These are phyloP conservation scores for Parsonsia alboflavescens DNA, from an alignment of 257 asterid species.

Conservation along the genomic window DNA sequence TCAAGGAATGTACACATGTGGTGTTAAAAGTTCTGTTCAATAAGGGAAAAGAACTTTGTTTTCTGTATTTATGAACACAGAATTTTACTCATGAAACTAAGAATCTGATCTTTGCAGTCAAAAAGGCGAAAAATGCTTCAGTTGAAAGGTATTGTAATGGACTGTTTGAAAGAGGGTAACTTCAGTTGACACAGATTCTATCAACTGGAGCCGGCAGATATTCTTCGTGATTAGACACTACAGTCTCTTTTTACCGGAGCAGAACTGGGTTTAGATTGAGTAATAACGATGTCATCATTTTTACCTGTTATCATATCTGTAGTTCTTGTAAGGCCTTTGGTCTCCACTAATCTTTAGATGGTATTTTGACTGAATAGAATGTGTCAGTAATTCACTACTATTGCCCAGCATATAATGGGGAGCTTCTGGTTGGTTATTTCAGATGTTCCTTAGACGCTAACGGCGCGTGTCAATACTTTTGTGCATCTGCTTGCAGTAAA, in stretches of 20 bases:
- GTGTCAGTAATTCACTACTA: too few species aligned
- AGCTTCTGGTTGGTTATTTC: too few species aligned
- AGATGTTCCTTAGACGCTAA: too few species aligned
- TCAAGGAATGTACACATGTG: background rate
- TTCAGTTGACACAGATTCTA: slow-evolving; percentile 26
- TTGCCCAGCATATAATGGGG: too few species aligned
- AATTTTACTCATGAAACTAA: slow-evolving; percentile 7
- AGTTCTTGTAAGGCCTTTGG: background rate
- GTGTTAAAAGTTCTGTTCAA: background rate
- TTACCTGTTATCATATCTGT: background rate
- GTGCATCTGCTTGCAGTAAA: too few species aligned
- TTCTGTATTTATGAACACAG: background rate
- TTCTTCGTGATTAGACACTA: background rate
- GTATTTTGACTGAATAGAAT: background rate
- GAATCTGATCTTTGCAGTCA: slow-evolving; percentile 43
- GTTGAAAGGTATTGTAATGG: slow-evolving; percentile 58
- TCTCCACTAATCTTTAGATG: background rate
- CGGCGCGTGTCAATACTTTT: too few species aligned
- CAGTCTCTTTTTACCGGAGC: background rate
- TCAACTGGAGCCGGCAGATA: background rate
- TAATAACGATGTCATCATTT: background rate
- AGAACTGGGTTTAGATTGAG: background rate
- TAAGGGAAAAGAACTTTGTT: background rate
- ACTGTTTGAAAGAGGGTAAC: slow-evolving; percentile 42
- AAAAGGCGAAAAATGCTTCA: slow-evolving; percentile 70